Conservation (phyloP, 768 basidiomycete genomes). For the Rhizopogon rudus region DNA sequence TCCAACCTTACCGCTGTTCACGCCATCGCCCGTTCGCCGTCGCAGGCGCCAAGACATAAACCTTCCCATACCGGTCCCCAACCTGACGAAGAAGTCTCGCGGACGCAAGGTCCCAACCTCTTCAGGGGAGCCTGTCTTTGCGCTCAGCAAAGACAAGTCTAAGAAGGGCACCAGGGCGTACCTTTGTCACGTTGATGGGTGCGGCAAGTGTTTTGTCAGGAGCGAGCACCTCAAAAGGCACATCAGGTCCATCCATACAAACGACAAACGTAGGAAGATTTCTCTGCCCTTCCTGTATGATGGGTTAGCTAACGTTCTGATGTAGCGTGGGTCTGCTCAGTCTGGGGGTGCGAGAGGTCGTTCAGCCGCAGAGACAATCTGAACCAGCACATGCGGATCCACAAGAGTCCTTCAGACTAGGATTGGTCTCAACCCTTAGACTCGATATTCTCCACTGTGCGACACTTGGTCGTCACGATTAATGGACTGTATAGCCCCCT, state of each 20-base stretch:
- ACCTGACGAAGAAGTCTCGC: slow-evolving; percentile 44
- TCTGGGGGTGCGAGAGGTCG: slow-evolving; percentile 59
- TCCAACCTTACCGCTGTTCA: background rate
- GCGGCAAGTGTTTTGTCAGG: slow-evolving; percentile 75
- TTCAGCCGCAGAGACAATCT: slow-evolving; percentile 79
- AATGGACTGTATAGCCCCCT: background rate
- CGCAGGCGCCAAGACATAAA: slow-evolving; percentile 18
- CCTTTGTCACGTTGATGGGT: slow-evolving; percentile 64
- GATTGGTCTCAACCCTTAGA: background rate
- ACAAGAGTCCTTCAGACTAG: slow-evolving; percentile 21
- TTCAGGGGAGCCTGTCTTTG: slow-evolving; percentile 14
- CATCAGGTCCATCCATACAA: slow-evolving; percentile 73
- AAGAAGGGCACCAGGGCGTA: slow-evolving; percentile 42
- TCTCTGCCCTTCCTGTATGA: background rate
- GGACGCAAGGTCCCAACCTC: slow-evolving; percentile 45
- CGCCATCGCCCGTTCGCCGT: slow-evolving; percentile 13
- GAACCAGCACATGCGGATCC: slow-evolving; percentile 67
- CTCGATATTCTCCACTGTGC: background rate
- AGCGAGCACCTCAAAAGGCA: slow-evolving; percentile 83
- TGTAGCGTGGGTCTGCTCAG: slow-evolving; percentile 39
- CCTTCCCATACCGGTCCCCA: slow-evolving; percentile 42
- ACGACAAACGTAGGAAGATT: slow-evolving; percentile 71
- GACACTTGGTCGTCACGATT: background rate
- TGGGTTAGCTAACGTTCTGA: background rate
- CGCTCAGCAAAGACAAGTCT: slow-evolving; percentile 25